Evolutionary conservation across 768 basidiomycete genomes (phyloP).

Genomic region (Amanita rubescens): DNA sequence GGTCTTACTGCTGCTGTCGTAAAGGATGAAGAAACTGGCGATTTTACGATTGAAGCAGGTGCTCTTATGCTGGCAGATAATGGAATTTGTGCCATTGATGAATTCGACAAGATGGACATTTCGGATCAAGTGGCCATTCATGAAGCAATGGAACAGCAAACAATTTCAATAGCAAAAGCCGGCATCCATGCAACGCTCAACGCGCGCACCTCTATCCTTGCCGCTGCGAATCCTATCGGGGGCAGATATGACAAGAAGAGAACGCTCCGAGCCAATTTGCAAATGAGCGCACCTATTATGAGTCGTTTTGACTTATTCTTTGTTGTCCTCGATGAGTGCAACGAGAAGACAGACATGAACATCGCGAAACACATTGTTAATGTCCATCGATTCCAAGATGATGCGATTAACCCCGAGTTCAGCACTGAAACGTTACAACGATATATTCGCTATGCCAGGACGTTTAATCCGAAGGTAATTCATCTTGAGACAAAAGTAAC

Average conservation of each 20-base stretch:
- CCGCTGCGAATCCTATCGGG: conserved; percentile 96
- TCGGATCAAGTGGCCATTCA: conserved; percentile 98
- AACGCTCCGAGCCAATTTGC: conserved; percentile 83
- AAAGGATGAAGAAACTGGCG: conserved; percentile 97
- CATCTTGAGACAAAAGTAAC: conserved; percentile 5
- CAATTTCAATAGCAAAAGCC: conserved; percentile 97
- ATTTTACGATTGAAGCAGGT: conserved; percentile 99
- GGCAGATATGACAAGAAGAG: conserved; percentile 96
- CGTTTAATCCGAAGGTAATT: conserved; percentile 92
- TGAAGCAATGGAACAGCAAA: conserved; percentile 99
- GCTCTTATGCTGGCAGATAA: conserved; percentile 99
- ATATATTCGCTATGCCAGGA: conserved; percentile 95
- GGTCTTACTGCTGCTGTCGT: conserved; percentile 99
- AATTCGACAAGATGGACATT: conserved; percentile 99
- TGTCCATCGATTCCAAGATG: conserved; percentile 92
- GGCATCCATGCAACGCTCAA: conserved; percentile 98
- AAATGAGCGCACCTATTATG: conserved; percentile 99
- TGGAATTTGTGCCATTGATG: conserved; percentile 99
- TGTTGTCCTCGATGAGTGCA: conserved; percentile 95
- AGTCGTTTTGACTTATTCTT: conserved; percentile 98
- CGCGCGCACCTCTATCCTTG: conserved; percentile 94
- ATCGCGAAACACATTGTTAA: conserved; percentile 97
- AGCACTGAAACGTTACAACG: conserved; percentile 94
- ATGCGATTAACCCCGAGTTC: conserved; percentile 94
- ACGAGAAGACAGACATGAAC: conserved; percentile 85